Percentiles rank a stretch among this genome's conserved stretches.
phyloP scores from a whole-genome alignment of 2,329 filamentous ascomycete genomes.

The Diaporthe vaccinii region DNA sequence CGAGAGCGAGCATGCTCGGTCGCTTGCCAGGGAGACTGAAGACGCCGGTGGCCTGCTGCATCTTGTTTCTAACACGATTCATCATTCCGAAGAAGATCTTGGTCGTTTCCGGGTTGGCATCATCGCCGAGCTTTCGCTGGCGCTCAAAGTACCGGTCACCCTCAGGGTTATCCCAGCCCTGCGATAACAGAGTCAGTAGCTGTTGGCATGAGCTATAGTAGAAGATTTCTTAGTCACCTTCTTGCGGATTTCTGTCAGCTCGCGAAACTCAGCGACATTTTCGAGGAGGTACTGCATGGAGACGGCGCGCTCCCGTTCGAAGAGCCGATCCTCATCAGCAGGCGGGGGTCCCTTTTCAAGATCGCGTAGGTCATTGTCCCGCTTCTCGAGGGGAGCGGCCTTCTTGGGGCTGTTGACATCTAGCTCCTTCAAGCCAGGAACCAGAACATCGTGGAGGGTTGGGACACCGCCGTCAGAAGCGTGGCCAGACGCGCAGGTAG shows the following conservation, averaged over 20 bases:
- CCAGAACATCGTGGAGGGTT: background rate
- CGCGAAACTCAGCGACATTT: conserved; percentile 24
- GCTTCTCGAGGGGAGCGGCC: background rate
- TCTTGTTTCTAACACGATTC: conserved; percentile 56
- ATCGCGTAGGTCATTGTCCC: background rate
- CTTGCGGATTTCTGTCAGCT: conserved; percentile 26
- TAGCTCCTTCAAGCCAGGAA: background rate
- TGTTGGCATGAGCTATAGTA: background rate
- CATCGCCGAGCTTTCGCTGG: conserved; percentile 55
- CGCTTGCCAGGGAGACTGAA: conserved; percentile 46
- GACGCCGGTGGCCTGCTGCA: conserved; percentile 52
- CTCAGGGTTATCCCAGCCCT: conserved; percentile 60
- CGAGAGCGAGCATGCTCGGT: conserved; percentile 63
- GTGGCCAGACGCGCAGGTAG: background rate
- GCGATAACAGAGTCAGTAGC: background rate
- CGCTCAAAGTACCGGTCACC: conserved; percentile 59
- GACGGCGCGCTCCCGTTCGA: conserved; percentile 9
- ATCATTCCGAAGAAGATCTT: conserved; percentile 58
- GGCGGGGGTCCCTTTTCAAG: background rate
- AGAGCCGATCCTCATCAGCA: conserved; percentile 30
- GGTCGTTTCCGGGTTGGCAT: conserved; percentile 43
- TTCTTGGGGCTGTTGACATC: background rate
- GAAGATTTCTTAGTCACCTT: background rate
- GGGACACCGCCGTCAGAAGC: background rate
- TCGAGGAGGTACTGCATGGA: conserved; percentile 34